These are phyloP conservation scores for Euphorbia pulcherrima DNA, from an alignment of 345 rosid species.

Conservation along the genomic window DNA sequence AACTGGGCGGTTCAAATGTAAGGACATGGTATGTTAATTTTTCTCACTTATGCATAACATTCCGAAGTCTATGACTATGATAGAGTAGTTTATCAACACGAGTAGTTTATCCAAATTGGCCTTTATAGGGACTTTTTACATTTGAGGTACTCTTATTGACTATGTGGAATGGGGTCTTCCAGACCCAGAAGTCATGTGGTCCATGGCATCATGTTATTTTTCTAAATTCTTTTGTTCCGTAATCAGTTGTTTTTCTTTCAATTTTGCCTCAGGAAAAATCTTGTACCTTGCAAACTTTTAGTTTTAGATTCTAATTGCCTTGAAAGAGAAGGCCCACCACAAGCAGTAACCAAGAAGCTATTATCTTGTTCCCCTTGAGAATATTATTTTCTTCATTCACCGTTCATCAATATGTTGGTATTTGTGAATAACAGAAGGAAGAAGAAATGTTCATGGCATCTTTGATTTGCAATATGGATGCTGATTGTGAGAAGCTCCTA, in stretches of 20 bases:
- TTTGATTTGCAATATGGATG: constrained; percentile 76
- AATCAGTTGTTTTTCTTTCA: not conserved
- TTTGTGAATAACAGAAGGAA: constrained; percentile 54
- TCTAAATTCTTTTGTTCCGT: too few species aligned
- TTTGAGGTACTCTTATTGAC: not conserved
- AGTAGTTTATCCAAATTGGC: not conserved
- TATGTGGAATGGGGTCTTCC: not conserved
- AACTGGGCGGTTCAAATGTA: constrained; percentile 72
- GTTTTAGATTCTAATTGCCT: constrained; percentile 1
- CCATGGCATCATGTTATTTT: too few species aligned
- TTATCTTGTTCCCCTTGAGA: not conserved
- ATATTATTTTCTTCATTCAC: not conserved
- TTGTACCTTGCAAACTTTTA: not conserved
- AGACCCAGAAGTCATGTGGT: too few species aligned
- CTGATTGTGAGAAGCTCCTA: constrained; percentile 73
- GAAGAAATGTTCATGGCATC: constrained; percentile 83
- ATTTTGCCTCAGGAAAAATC: not conserved
- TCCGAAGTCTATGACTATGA: not conserved
- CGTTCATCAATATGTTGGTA: not conserved
- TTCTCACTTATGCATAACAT: constrained; percentile 5
- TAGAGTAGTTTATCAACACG: not conserved
- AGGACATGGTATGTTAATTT: constrained; percentile 62
- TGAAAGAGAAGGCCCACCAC: not conserved
- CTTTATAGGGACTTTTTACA: not conserved
- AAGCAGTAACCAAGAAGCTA: not conserved